Evolutionary conservation across 441 rosid species (phyloP).

Genomic region (Jatropha multifida): DNA sequence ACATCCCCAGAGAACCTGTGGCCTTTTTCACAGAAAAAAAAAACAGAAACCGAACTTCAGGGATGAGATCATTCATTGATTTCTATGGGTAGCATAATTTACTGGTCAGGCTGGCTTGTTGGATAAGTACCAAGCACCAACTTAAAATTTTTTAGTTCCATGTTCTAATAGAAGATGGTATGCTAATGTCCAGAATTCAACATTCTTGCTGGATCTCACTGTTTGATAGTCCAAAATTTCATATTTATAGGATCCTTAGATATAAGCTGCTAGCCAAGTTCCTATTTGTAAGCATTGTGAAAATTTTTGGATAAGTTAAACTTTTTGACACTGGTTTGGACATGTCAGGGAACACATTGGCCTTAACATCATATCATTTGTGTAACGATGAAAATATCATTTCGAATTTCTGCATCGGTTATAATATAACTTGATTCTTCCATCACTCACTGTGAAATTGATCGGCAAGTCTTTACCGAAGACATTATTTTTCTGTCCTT

Average conservation of each 20-base stretch:
- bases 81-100: not conserved
- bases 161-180: not conserved
- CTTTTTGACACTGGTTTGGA: not conserved
- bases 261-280: not conserved
- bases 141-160: not conserved
- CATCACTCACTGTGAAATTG: not conserved
- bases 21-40: not conserved
- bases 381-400: not conserved
- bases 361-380: not conserved
- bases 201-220: not conserved
- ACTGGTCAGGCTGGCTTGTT: not conserved
- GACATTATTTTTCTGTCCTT: not conserved
- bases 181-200: not conserved
- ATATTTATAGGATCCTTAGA: not conserved
- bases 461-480: not conserved
- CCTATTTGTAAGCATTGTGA: not conserved
- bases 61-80: not conserved
- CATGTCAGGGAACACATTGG: not conserved
- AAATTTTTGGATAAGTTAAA: not conserved
- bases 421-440: not conserved
- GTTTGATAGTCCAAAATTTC: not conserved
- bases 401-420: not conserved
- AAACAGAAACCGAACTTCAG: not conserved
- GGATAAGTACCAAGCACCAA: not conserved
- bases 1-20: not conserved